Evolutionary conservation across 805 yeast species (phyloP).

Genomic region (Torulaspora franciscae): DNA sequence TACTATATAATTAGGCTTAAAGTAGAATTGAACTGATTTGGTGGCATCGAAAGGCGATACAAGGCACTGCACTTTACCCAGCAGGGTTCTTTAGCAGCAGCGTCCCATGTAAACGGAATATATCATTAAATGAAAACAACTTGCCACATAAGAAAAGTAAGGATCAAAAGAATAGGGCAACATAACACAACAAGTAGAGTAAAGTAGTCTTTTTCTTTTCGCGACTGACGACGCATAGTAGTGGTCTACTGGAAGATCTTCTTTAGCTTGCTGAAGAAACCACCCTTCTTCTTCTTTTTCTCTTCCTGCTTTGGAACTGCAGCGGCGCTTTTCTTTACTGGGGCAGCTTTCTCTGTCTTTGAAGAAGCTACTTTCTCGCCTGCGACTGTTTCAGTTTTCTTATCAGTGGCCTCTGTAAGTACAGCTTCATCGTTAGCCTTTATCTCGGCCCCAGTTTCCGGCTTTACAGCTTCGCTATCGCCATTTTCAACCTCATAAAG

Average conservation of each 20-base stretch:
- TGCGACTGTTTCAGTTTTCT: constrained; percentile 3
- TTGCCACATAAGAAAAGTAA: background rate
- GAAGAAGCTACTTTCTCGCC: constrained; percentile 3
- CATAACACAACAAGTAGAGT: background rate
- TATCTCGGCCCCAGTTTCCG: constrained; percentile 4
- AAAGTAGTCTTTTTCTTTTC: background rate
- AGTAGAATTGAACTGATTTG: background rate
- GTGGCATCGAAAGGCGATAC: background rate
- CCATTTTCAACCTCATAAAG: constrained; percentile 19
- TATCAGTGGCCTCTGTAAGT: constrained; percentile 7
- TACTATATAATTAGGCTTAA: background rate
- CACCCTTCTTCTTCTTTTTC: constrained; percentile 15
- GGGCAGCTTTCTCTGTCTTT: constrained; percentile 4
- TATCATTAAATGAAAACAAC: background rate
- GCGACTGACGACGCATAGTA: background rate
- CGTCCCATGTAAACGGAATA: background rate
- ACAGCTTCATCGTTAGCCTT: constrained; percentile 7
- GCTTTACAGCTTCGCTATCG: constrained; percentile 30
- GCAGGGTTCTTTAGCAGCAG: too few species aligned
- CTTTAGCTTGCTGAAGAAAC: constrained; percentile 17
- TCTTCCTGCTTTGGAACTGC: constrained; percentile 10
- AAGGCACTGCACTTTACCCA: background rate
- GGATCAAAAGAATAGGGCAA: background rate
- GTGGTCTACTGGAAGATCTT: constrained; percentile 9
- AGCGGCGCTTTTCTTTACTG: constrained; percentile 6